Percentiles rank a stretch among this genome's conserved stretches.
Conservation (phyloP, 768 basidiomycete genomes). For the Bullera alba region DNA sequence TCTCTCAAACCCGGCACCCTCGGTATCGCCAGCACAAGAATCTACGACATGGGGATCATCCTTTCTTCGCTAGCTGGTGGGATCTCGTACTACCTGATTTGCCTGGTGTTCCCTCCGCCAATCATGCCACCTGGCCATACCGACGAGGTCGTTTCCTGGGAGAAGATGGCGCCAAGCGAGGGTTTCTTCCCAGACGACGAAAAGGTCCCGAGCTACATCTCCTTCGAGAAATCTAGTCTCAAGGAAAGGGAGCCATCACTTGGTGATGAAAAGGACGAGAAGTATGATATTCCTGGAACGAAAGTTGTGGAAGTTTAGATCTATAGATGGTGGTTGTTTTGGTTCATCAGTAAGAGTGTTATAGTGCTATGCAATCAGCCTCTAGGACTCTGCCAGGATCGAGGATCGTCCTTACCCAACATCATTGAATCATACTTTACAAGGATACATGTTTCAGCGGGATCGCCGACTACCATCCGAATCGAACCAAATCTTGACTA, state of each 20-base stretch:
- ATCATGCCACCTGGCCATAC: constrained; percentile 5
- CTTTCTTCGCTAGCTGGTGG: constrained; percentile 3
- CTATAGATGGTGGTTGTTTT: too few relatives aligned
- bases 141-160: constrained; percentile 3
- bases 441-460: too few relatives aligned
- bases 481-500: constrained; percentile 79
- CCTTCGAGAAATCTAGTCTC: too few relatives aligned
- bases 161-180: constrained; percentile 1
- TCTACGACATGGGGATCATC: constrained; percentile 13
- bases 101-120: constrained; percentile 1
- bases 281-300: too few relatives aligned
- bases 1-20: constrained; percentile 2
- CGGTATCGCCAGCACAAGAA: not conserved
- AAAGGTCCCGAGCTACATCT: constrained; percentile 3
- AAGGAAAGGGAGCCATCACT: too few relatives aligned
- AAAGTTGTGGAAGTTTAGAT: too few relatives aligned
- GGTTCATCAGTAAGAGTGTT: too few relatives aligned
- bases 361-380: too few relatives aligned
- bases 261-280: too few relatives aligned
- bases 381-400: too few relatives aligned
- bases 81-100: constrained; percentile 5
- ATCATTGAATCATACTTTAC: too few relatives aligned
- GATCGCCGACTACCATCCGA: constrained; percentile 12
- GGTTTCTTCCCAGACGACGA: constrained; percentile 7
- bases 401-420: too few relatives aligned